Conservation (phyloP, 2,329 filamentous ascomycete species). For the Hymenotorrendiella dingleyae region DNA sequence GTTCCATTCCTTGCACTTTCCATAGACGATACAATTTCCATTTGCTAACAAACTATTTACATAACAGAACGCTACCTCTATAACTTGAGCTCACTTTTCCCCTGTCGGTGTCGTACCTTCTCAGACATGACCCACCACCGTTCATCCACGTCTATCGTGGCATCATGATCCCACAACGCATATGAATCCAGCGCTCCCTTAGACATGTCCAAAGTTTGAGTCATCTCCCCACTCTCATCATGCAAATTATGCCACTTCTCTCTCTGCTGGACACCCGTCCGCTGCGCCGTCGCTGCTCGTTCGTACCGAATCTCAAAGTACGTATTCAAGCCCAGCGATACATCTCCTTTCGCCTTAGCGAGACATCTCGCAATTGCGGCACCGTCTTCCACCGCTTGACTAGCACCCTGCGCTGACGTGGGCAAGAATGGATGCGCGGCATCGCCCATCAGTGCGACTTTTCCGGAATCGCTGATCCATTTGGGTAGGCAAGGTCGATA, state of each 20-base stretch:
- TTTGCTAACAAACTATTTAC: no score
- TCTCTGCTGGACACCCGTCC: constrained; percentile 19
- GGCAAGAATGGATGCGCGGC: constrained; percentile 65
- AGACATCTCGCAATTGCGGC: constrained; percentile 32
- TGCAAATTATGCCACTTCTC: constrained; percentile 25
- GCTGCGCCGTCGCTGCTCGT: constrained; percentile 19
- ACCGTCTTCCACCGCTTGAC: constrained; percentile 36
- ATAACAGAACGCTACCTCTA: no score
- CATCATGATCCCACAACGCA: no score
- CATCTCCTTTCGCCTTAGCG: constrained; percentile 16
- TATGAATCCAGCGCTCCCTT: no score
- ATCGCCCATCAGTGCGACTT: constrained; percentile 50
- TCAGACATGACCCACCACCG: no score
- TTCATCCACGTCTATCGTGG: no score
- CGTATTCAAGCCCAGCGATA: constrained; percentile 11
- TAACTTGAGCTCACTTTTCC: no score
- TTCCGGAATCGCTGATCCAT: constrained; percentile 28
- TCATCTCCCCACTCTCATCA: no score
- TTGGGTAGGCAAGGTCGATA: constrained; percentile 24
- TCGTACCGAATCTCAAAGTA: constrained; percentile 21
- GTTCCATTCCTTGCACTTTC: no score
- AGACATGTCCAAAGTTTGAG: no score
- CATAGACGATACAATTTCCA: no score
- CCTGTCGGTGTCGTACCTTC: no score
- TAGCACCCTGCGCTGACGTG: constrained; percentile 60